A percentile compares a stretch with the other conserved stretches of the same genome.
Conservation (phyloP, 148 eudicot genomes). For the Polygonum maritimum region DNA sequence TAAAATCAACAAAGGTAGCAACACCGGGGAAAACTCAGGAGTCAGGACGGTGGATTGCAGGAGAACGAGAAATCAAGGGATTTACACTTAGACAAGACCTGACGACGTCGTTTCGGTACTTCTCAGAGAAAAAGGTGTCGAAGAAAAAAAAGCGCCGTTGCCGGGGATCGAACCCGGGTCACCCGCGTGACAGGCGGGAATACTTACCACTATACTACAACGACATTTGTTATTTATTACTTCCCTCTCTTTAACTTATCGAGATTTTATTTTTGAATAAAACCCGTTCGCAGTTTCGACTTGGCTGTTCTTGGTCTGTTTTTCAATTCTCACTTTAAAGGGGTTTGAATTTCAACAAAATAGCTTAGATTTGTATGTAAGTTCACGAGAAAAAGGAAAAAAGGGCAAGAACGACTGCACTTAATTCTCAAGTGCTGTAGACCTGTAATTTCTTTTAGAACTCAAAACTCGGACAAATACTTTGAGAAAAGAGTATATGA, state of each 20-base stretch:
- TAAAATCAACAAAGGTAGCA: not conserved
- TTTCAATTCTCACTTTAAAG: too few species aligned
- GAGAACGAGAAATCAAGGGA: not conserved
- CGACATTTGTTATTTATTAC: constrained; percentile 25
- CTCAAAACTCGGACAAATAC: too few species aligned
- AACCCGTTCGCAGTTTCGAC: too few species aligned
- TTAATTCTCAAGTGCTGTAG: not conserved
- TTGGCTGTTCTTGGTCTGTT: too few species aligned
- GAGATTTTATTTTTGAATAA: too few species aligned
- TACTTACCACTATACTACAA: constrained; percentile 99
- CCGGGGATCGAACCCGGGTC: constrained; percentile 99
- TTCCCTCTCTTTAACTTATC: not conserved
- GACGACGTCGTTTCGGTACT: constrained; percentile 2
- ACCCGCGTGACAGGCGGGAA: constrained; percentile 99
- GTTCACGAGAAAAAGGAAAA: too few species aligned
- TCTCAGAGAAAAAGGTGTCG: not conserved
- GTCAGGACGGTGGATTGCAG: not conserved
- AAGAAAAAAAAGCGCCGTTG: constrained; percentile 46
- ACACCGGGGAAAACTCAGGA: not conserved
- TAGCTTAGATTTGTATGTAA: too few species aligned
- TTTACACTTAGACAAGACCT: not conserved
- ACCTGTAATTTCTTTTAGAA: too few species aligned
- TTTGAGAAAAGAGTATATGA: too few species aligned
- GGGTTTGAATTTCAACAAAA: too few species aligned
- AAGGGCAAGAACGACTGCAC: too few species aligned